A percentile compares a stretch with the other conserved stretches of the same genome.
phyloP scores from a whole-genome alignment of 2,329 filamentous ascomycete species.

The Cercospora sojina region DNA sequence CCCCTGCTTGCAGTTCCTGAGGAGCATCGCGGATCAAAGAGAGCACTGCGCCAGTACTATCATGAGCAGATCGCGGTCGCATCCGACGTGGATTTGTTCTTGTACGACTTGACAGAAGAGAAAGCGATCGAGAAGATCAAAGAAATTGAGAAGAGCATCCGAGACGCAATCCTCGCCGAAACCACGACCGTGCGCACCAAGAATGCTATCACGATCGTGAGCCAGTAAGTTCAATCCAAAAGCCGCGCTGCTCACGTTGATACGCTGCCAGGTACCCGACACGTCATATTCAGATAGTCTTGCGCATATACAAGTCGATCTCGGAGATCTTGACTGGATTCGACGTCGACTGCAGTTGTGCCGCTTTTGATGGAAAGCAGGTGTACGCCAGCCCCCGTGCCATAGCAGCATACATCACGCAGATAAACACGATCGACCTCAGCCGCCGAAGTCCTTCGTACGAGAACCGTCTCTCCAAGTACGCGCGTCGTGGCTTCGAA shows the following conservation, averaged over 20 bases:
- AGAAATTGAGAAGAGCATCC: slow-evolving; percentile 72
- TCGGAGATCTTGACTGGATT: slow-evolving; percentile 85
- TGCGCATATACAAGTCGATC: slow-evolving; percentile 79
- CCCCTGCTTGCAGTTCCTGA: slow-evolving; percentile 65
- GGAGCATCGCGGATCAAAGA: slow-evolving; percentile 48
- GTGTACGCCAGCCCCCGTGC: slow-evolving; percentile 78
- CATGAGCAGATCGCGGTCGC: slow-evolving; percentile 78
- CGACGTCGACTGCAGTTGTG: slow-evolving; percentile 81
- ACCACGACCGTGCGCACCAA: slow-evolving; percentile 82
- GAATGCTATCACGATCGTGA: slow-evolving; percentile 81
- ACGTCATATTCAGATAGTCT: slow-evolving; percentile 80
- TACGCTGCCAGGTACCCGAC: slow-evolving; percentile 52
- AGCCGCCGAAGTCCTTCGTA: slow-evolving; percentile 80
- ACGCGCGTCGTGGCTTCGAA: slow-evolving; percentile 81
- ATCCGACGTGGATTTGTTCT: slow-evolving; percentile 82
- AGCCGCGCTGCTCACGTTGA: background rate
- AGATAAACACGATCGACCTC: slow-evolving; percentile 77
- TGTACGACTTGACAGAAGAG: slow-evolving; percentile 76
- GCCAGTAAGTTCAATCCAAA: slow-evolving; percentile 58
- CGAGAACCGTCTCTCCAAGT: slow-evolving; percentile 82
- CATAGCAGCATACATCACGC: slow-evolving; percentile 74
- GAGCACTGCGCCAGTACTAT: slow-evolving; percentile 60
- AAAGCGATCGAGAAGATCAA: slow-evolving; percentile 81
- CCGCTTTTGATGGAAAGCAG: slow-evolving; percentile 75
- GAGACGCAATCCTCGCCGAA: slow-evolving; percentile 76